Percentiles rank a stretch among this genome's conserved stretches.
phyloP scores from a whole-genome alignment of 208 protist genomes.

The Crithidia expoeki region DNA sequence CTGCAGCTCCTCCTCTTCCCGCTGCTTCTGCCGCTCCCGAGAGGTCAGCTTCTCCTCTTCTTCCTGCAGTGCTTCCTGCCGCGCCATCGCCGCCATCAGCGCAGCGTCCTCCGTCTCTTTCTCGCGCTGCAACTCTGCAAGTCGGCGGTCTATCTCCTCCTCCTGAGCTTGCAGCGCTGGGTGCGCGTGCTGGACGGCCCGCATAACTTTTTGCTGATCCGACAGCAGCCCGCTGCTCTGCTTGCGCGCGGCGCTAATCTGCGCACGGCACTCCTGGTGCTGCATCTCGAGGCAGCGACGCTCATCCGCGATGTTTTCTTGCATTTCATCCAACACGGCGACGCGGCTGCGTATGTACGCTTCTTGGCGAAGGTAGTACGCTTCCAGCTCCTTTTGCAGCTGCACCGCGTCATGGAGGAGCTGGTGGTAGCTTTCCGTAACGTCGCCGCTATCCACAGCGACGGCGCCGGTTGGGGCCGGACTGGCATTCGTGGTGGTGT shows the following conservation, averaged over 20 bases:
- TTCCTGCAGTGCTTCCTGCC: constrained; percentile 45
- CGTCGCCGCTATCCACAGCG: not conserved
- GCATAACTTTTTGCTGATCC: constrained; percentile 53
- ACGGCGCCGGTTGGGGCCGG: not conserved
- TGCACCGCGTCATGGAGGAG: constrained; percentile 35
- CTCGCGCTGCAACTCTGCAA: constrained; percentile 38
- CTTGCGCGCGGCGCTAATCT: constrained; percentile 73
- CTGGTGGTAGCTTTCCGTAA: constrained; percentile 40
- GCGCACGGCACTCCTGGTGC: constrained; percentile 83
- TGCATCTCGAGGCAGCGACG: constrained; percentile 80
- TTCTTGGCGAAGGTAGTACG: constrained; percentile 79
- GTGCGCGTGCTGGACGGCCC: constrained; percentile 38
- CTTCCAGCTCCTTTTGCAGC: constrained; percentile 78
- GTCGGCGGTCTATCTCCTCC: constrained; percentile 43
- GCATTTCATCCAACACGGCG: constrained; percentile 75
- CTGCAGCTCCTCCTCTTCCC: constrained; percentile 64
- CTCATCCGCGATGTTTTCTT: constrained; percentile 82
- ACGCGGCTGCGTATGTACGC: constrained; percentile 83
- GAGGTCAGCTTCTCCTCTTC: constrained; percentile 47
- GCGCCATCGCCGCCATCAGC: constrained; percentile 42
- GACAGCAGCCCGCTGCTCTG: constrained; percentile 44
- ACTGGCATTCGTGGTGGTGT: not conserved
- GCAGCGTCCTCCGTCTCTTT: constrained; percentile 53
- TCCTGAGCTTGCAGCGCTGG: constrained; percentile 62
- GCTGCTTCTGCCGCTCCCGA: constrained; percentile 52